Percentiles rank a stretch among this genome's conserved stretches.
phyloP scores from a whole-genome alignment of 2,329 filamentous ascomycete species.

The Penicillium digitatum region DNA sequence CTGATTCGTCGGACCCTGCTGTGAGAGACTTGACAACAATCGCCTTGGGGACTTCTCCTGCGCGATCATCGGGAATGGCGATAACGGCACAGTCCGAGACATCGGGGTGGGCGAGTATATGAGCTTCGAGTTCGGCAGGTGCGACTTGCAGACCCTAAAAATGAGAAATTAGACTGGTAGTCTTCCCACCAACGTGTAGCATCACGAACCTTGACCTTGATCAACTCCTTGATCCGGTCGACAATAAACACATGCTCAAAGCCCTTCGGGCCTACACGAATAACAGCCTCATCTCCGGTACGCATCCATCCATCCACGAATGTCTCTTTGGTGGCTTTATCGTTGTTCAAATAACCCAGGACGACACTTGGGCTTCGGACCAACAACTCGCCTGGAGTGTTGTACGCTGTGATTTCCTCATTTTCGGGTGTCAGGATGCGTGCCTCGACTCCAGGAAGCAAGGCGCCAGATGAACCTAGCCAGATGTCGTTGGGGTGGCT shows the following conservation, averaged over 20 bases:
- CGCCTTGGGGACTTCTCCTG: conserved; percentile 62
- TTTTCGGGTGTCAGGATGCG: conserved; percentile 67
- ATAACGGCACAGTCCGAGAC: conserved; percentile 81
- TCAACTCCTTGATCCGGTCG: conserved; percentile 74
- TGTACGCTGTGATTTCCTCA: conserved; percentile 64
- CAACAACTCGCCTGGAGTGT: conserved; percentile 75
- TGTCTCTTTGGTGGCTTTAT: conserved; percentile 75
- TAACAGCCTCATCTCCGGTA: conserved; percentile 78
- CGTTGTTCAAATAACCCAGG: conserved; percentile 82
- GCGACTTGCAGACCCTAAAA: conserved; percentile 73
- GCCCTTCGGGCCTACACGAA: conserved; percentile 61
- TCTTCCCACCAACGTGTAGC: not conserved
- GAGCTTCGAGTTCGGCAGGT: conserved; percentile 76
- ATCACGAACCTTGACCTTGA: conserved; percentile 66
- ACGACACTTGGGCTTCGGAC: conserved; percentile 73
- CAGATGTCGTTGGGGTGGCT: conserved; percentile 59
- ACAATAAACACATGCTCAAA: conserved; percentile 80
- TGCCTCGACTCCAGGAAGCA: conserved; percentile 62
- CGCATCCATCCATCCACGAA: conserved; percentile 77
- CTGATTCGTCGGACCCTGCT: conserved; percentile 49
- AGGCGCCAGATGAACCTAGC: conserved; percentile 67
- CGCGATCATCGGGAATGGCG: conserved; percentile 60
- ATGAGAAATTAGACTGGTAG: not conserved
- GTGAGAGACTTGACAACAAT: conserved; percentile 58
- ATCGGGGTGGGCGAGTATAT: conserved; percentile 67